Percentiles rank a stretch among this genome's conserved stretches.
Evolutionary conservation across 176 grass and related monocot species (phyloP).

Genomic region (Raddia guianensis): DNA sequence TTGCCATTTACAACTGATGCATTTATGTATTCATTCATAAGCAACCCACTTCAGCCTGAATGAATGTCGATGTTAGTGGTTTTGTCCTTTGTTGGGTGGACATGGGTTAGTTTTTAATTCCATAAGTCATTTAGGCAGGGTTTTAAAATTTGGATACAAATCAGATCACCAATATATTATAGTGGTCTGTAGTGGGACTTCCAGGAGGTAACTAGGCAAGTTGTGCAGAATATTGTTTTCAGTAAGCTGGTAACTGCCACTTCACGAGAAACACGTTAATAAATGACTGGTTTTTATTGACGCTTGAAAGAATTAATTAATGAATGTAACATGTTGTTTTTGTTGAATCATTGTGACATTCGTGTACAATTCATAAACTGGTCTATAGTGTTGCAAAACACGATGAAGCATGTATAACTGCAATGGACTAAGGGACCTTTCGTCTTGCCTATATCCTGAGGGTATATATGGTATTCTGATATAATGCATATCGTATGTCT

Average conservation of each 20-base stretch:
- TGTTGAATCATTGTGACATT: background rate
- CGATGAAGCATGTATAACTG: background rate
- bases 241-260: background rate
- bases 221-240: constrained; percentile 3
- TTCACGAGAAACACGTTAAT: background rate
- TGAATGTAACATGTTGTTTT: too few species aligned
- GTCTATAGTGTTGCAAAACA: background rate
- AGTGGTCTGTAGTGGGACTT: constrained; percentile 4
- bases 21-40: background rate
- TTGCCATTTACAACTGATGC: constrained; percentile 20
- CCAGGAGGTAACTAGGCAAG: constrained; percentile 14
- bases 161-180: background rate
- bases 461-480: background rate
- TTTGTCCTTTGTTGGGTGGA: constrained; percentile 2
- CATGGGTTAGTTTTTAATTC: constrained; percentile 6
- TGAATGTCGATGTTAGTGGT: constrained; percentile 17
- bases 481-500: background rate
- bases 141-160: constrained; percentile 31
- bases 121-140: background rate
- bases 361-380: background rate
- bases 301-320: background rate
- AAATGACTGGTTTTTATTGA: background rate
- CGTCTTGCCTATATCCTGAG: background rate
- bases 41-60: constrained; percentile 1
- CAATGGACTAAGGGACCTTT: constrained; percentile 11